Base-by-base conservation (phyloP, 345 rosid species). In the Capsella bursapastoris region DNA sequence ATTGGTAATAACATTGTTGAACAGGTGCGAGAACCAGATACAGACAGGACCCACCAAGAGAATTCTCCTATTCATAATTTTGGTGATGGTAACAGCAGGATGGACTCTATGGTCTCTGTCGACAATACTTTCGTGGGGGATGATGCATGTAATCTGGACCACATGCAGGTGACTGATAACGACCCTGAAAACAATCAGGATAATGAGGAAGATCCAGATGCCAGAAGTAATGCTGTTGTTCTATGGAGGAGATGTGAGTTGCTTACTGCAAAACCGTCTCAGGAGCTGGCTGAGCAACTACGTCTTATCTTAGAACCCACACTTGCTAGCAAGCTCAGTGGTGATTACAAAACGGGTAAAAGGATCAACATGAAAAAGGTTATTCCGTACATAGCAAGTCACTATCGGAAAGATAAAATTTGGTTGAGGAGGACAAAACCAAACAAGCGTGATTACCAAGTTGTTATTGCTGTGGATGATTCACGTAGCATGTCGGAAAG, bases 311-410 rank as follows among this genome's bases (percentile, higher is more conserved):
- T 95, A 92, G 97, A 89, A 82, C 97, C 98, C 52, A 92, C 94
- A 14, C 74, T 89, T 44, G 98, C 97, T 11, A 92, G 97, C 83
- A 95, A 92, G 75, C 97, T 95, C 55, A 93, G 86, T 79, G 99
- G 99, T 15, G 99, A 95, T 70, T 95, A 92, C 66, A 90, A 86
- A 84, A 92, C 97, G 41, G 99, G 99, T 49, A 92, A 95, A 80
- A 78, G 99, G 71, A 90, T 95, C 73, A 95, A 95, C 86, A 95
- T 95, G 98, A 92, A 90, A 81, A 95, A 87, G 92, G 96, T 95
- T 50, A 92, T 95, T 61, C 92, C 97, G 2, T 95, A 92, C 83
- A 92, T 95, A 56, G 99, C 98, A 18, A 95, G 99, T 75, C 90
- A 95, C 63, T 95, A 89, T 74, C 84, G 96, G 72, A 92, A 88